These are phyloP conservation scores for Solanum neorickii DNA, from an alignment of 257 asterid species.

Conservation along the genomic window DNA sequence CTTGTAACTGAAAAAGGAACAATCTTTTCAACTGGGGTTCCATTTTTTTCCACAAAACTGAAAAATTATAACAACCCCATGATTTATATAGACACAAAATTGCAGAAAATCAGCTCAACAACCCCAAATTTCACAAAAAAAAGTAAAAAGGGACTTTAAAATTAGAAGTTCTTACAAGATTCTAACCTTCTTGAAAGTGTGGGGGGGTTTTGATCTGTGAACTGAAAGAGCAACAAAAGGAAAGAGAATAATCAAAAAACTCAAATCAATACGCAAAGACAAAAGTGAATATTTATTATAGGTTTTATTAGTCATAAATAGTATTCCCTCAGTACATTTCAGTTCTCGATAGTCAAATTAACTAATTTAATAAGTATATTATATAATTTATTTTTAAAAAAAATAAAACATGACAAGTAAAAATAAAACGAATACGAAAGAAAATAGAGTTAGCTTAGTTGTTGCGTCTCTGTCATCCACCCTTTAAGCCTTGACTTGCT, in stretches of 20 bases:
- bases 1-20: neutral
- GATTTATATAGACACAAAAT: neutral
- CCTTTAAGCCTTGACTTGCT: neutral
- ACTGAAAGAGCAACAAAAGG: neutral
- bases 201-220: neutral
- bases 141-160: neutral
- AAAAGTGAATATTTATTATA: neutral
- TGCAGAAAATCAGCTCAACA: neutral
- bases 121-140: neutral
- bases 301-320: neutral
- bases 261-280: neutral
- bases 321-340: neutral
- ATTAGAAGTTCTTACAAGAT: neutral
- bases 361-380: neutral
- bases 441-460: neutral
- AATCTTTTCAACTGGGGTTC: neutral
- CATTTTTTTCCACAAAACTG: neutral
- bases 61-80: neutral
- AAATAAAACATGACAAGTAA: neutral
- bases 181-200: neutral
- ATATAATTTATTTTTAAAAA: neutral
- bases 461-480: neutral
- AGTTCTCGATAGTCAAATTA: accelerated
- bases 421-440: accelerated
- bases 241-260: neutral